Base-by-base conservation (phyloP, 1,284 basidiomycete genomes). In the Grifola frondosa region DNA sequence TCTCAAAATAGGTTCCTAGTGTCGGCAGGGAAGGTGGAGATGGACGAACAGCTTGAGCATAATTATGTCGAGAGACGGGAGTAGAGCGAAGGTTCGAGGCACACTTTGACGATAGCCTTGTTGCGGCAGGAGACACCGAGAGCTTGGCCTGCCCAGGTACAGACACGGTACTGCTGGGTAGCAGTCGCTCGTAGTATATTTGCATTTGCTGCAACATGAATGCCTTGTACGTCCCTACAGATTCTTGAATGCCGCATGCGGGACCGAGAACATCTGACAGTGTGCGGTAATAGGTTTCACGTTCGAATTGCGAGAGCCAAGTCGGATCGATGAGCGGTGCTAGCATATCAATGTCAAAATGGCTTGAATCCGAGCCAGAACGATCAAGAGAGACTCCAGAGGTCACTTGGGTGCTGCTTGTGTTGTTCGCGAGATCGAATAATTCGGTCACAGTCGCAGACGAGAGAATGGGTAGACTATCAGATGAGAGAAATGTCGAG, bases 201-300 rank as follows among this genome's bases (percentile, higher is more conserved):
- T 66, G 66, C 22, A 64, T 61, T 53, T 68, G 74, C 44, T 70
- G 66, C 45, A 73, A 65, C 79, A 80, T 81, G 52, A 74, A 70
- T 30, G 68, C 61, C 47, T 67, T 68, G 58, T 81, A 82, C 5
- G 73, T 72, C 23, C 77, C 78, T 41, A 73, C 67, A 38, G 63
- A 70, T 56, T 81, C 77, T 53, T 76, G 69, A 34, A 78, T 65
- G 25, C 73, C 74, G 22, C 54, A 46, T 15, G 70, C 65, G 42
- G 71, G 69, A 8, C 73, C 74, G 34, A 82, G 67, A 25, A 66
- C 70, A 44, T 65, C 65, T 47, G 74, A 69, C 19, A 84, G 63
- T 23, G 74, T 62, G 34, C 74, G 66, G 53, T 84, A 84, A 42
- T 75, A 64, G 22, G 68, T 70, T 36, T 66, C 60, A 25, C 80